These are phyloP conservation scores for Epichloe gansuensis DNA, from an alignment of 2,329 filamentous ascomycete species.

Conservation along the genomic window DNA sequence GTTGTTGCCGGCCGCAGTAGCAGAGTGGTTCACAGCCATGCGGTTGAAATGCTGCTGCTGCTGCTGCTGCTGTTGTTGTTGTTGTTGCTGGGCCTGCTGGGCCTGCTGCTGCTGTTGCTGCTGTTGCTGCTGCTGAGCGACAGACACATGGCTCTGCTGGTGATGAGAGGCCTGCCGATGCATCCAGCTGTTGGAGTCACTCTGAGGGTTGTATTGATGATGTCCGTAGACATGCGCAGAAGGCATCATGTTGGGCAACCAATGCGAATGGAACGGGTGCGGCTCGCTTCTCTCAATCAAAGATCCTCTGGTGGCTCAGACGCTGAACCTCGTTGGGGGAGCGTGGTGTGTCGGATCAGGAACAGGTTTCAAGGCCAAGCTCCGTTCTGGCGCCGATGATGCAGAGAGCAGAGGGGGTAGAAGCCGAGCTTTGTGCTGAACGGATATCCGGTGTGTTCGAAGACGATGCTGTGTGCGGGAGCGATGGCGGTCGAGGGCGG, in stretches of 20 bases:
- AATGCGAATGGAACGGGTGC: not conserved
- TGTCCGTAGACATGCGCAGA: conserved; percentile 54
- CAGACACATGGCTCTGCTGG: conserved; percentile 44
- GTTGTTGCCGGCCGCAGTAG: conserved; percentile 27
- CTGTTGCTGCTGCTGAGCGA: conserved; percentile 34
- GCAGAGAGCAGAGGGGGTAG: no score
- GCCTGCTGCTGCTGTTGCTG: conserved; percentile 31
- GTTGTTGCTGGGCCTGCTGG: conserved; percentile 37
- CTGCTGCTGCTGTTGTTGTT: conserved; percentile 13
- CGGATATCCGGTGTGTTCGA: no score
- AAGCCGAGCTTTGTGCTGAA: no score
- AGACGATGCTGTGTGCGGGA: not conserved
- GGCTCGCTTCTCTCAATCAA: not conserved
- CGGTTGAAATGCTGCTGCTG: conserved; percentile 56
- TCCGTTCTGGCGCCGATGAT: no score
- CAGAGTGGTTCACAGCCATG: conserved; percentile 53
- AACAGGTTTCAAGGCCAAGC: no score
- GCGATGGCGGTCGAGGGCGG: not conserved
- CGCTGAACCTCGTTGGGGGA: no score
- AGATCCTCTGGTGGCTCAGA: no score
- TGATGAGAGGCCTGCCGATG: conserved; percentile 49
- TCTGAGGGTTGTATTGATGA: conserved; percentile 51
- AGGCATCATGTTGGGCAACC: conserved; percentile 41
- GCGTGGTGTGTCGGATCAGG: no score
- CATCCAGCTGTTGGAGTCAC: conserved; percentile 52